Base-by-base conservation (phyloP, 192 early-diverging fungal genomes). In the Coemansia sp. region DNA sequence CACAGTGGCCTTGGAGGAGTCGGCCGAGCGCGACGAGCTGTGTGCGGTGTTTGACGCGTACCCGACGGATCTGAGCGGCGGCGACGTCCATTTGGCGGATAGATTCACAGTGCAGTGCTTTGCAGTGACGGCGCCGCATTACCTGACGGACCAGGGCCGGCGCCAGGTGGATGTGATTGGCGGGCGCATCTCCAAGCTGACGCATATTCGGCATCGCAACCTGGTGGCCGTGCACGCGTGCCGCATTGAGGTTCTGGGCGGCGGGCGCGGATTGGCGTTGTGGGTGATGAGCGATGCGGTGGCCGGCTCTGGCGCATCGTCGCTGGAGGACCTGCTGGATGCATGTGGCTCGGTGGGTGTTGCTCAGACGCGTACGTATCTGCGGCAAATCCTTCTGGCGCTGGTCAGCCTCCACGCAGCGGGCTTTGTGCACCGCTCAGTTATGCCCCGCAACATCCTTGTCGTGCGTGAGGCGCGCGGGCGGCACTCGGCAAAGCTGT, bases 391-490 rank as follows among this genome's bases (percentile, higher is more conserved):
- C 0, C 54, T 89, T 13, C 68, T 78, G 48, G 78, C 76, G 1
- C 56, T 89, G 7, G 70, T 79, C 12, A 74, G 80, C 47, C 44
- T 89, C 21, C 86, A 89, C 34, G 39, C 77, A 1, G 81, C 79
- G 8, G 83, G 82, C 12, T 79, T 86, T 47, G 67, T 83, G 9
- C 83, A 84, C 56, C 80, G 80, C 59, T 70, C 72, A 76, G 47
- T 72, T 5, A 44, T 51, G 45, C 39, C 50, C 3, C 20, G 39
- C 10, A 72, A 59, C 33, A 49, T 67, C 11, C 48, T 72, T 42
- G 47, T 77, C 47, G 49, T 47, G 10, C 53, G 54, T 27, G 54
- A 64, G 31, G 55, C 45, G 13, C 47, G 48, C 7, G 46, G 56
- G 5, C 31, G 50, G 53, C 60, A 63, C 28, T 38, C 27, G 16